phyloP scores from a whole-genome alignment of 345 rosid species.

The Acer campestre region DNA sequence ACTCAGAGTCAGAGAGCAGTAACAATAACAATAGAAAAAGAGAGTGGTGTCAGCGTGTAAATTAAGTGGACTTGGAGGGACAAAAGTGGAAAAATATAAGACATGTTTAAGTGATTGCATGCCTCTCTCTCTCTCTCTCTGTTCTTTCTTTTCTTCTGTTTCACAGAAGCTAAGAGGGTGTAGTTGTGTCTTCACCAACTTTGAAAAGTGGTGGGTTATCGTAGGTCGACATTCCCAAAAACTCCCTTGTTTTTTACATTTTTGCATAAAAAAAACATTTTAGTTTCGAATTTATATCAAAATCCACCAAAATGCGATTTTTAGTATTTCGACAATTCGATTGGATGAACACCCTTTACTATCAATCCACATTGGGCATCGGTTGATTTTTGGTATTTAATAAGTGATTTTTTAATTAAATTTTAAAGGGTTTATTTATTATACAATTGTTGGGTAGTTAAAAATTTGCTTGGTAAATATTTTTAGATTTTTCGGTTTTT shows the following conservation, averaged over 20 bases:
- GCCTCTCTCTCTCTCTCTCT: slow-evolving; percentile 30
- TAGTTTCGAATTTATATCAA: not conserved
- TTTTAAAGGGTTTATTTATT: too few species aligned
- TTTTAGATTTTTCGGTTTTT: too few species aligned
- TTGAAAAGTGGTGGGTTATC: slow-evolving; percentile 28
- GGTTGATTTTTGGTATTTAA: too few species aligned
- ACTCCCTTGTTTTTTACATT: not conserved
- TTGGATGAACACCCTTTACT: too few species aligned
- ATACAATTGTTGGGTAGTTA: too few species aligned
- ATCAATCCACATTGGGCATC: too few species aligned
- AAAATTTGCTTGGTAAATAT: too few species aligned
- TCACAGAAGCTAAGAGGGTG: slow-evolving; percentile 48
- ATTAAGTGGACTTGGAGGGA: slow-evolving; percentile 36
- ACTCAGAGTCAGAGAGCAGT: slow-evolving; percentile 6
- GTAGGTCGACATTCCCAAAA: not conserved
- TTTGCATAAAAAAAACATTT: not conserved
- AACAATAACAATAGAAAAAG: slow-evolving; percentile 11
- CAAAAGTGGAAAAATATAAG: slow-evolving; percentile 33
- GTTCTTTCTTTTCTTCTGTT: slow-evolving; percentile 35
- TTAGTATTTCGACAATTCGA: too few species aligned
- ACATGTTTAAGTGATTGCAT: slow-evolving; percentile 48
- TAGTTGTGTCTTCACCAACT: slow-evolving; percentile 58
- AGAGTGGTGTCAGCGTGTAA: slow-evolving; percentile 35
- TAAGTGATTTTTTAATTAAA: too few species aligned
- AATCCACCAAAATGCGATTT: too few species aligned